Conservation (phyloP, 1,284 basidiomycete species). For the Ganoderma leucocontextum region DNA sequence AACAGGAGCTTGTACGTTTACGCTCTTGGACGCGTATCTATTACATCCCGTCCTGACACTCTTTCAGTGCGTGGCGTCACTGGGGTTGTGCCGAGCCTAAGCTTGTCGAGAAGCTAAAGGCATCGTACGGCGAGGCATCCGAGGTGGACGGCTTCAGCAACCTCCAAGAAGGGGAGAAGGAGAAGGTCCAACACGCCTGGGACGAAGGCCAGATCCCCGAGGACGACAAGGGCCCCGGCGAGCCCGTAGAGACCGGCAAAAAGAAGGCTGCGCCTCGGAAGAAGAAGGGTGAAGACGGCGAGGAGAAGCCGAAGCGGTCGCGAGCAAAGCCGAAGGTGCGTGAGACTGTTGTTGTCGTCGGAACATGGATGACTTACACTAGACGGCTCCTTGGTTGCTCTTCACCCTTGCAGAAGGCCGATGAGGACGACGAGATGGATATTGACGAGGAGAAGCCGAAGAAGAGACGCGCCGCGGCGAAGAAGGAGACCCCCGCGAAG, state of each 20-base stretch:
- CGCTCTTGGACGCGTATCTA: neutral
- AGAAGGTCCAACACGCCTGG: conserved; percentile 72
- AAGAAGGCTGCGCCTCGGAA: conserved; percentile 43
- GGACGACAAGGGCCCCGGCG: conserved; percentile 61
- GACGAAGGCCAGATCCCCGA: conserved; percentile 79
- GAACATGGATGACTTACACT: conserved; percentile 10
- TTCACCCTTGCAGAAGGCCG: conserved; percentile 28
- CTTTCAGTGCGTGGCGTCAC: conserved; percentile 73
- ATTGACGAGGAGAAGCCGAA: conserved; percentile 51
- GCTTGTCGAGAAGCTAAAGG: conserved; percentile 75
- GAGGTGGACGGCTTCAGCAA: conserved; percentile 78
- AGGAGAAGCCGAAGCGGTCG: conserved; percentile 48
- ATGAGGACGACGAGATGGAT: conserved; percentile 38
- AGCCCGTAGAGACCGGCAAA: conserved; percentile 40
- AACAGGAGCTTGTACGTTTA: conserved; percentile 68
- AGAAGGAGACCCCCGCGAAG: conserved; percentile 40
- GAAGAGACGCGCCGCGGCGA: conserved; percentile 42
- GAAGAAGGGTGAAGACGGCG: conserved; percentile 46
- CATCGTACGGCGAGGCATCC: conserved; percentile 60
- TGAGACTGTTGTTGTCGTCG: neutral
- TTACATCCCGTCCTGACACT: conserved; percentile 15
- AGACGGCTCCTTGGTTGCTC: neutral
- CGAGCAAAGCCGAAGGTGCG: conserved; percentile 47
- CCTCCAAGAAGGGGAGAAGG: conserved; percentile 69
- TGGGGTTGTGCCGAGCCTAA: conserved; percentile 81